Percentiles rank a stretch among this genome's conserved stretches.
Evolutionary conservation across 2,329 filamentous ascomycete species (phyloP).

Genomic region (Microascus cirrosus): DNA sequence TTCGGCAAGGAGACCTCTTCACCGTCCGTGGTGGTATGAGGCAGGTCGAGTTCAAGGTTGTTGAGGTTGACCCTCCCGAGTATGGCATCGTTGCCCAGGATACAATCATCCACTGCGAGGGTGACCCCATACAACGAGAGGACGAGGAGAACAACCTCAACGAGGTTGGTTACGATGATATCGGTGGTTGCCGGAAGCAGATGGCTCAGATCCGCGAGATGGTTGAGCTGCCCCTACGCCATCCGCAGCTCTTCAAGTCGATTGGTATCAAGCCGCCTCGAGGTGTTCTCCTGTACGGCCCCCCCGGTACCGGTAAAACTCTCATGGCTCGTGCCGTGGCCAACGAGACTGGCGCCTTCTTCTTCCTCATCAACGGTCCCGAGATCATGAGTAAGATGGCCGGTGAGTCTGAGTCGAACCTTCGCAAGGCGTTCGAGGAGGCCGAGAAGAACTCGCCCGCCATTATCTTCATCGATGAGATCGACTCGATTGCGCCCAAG

Average conservation of each 20-base stretch:
- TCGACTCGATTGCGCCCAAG: slow-evolving; percentile 98
- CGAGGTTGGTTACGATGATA: slow-evolving; percentile 98
- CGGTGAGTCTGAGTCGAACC: slow-evolving; percentile 95
- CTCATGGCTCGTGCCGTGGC: slow-evolving; percentile 97
- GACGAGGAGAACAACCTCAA: slow-evolving; percentile 99
- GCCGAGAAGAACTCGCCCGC: slow-evolving; percentile 98
- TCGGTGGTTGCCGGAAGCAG: slow-evolving; percentile 98
- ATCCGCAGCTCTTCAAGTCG: slow-evolving; percentile 98
- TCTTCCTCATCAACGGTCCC: slow-evolving; percentile 98
- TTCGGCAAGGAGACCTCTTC: slow-evolving; percentile 95
- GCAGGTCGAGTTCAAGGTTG: slow-evolving; percentile 98
- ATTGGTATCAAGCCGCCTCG: slow-evolving; percentile 99
- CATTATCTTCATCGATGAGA: slow-evolving; percentile 99
- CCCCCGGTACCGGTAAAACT: slow-evolving; percentile 98
- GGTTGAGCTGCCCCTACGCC: slow-evolving; percentile 90
- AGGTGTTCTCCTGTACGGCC: slow-evolving; percentile 92
- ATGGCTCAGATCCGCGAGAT: slow-evolving; percentile 99
- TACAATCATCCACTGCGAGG: slow-evolving; percentile 97
- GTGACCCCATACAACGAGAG: slow-evolving; percentile 87
- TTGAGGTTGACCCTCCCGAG: slow-evolving; percentile 96
- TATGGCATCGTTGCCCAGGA: slow-evolving; percentile 98
- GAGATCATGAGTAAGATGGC: slow-evolving; percentile 99
- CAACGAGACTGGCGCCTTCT: slow-evolving; percentile 98
- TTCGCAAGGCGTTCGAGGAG: slow-evolving; percentile 98
- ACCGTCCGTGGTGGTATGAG: slow-evolving; percentile 96